Base-by-base conservation (phyloP, 2,329 filamentous ascomycete species). In the Xylariales sp. region DNA sequence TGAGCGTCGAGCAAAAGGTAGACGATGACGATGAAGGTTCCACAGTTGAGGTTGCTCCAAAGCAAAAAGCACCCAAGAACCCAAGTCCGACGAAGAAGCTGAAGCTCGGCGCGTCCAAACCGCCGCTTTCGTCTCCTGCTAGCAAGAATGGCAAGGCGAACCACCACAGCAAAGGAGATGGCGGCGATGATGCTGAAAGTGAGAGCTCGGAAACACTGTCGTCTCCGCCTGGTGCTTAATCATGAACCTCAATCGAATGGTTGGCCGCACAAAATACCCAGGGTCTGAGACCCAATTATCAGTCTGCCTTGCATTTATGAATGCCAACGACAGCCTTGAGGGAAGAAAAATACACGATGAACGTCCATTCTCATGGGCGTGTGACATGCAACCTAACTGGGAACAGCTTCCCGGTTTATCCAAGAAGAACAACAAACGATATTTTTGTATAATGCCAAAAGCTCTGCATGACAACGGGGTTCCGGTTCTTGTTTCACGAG, bases 131-230 rank as follows among this genome's bases (percentile, higher is more conserved):
- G 17, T 69, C 72, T 7, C 66, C 57, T n/a, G 54, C 69, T 18
- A 69, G 70, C 16, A 75, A 72, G 50, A 69, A 65, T 43, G 69
- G 69, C 14, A 65, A 66, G 30, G 41, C 44, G 6, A 43, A 40
- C 33, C 45, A 38, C 4, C 44, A 27, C 25, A 30, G 42, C 19
- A 33, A 29, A 14, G 43, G 43, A 33, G 43, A 46, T 37, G 37
- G 38, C 21, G 51, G 48, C 30, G 64, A 65, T 14, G 74, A 77
- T 32, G 67, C 60, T 29, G 70, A 70, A 44, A 77, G 74, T 13
- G 76, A 79, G 50, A 76, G 74, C 28, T 77, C 74, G 1, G 76
- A 69, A 14, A 72, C 72, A 0, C 54, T 76, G 42, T 78, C 75
- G 1, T 78, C 75, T 13, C 75, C 75, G 14, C 71, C 71, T 4